A percentile compares a stretch with the other conserved stretches of the same genome.
phyloP scores from a whole-genome alignment of 306 rosid genomes.

The Vigna hirtella region DNA sequence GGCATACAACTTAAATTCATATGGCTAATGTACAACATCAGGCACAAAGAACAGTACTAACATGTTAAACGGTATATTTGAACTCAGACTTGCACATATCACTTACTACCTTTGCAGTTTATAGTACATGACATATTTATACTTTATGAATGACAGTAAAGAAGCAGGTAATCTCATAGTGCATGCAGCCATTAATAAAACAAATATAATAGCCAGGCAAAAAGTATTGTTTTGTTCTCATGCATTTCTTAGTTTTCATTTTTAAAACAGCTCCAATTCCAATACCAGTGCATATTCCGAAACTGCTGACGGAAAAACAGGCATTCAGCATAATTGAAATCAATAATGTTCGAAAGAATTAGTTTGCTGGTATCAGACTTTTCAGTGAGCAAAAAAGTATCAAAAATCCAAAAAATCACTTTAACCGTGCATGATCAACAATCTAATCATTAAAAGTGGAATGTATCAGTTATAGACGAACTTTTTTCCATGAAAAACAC shows the following conservation, averaged over 20 bases:
- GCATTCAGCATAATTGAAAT: neutral
- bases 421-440: neutral
- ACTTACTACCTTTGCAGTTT: neutral
- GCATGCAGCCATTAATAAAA: neutral
- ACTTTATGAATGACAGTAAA: neutral
- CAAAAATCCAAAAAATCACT: neutral
- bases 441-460: neutral
- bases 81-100: neutral
- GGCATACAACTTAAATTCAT: neutral
- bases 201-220: neutral
- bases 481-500: neutral
- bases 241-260: neutral
- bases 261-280: neutral
- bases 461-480: neutral
- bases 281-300: neutral
- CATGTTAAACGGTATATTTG: neutral
- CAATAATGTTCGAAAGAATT: neutral
- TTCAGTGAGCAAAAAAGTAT: neutral
- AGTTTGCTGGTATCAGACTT: neutral
- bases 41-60: neutral
- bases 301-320: neutral
- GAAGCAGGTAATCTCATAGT: neutral
- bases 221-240: neutral
- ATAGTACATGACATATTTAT: neutral
- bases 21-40: neutral